Evolutionary conservation across 768 basidiomycete species (phyloP).

Genomic region (Tubosaeta sp.): DNA sequence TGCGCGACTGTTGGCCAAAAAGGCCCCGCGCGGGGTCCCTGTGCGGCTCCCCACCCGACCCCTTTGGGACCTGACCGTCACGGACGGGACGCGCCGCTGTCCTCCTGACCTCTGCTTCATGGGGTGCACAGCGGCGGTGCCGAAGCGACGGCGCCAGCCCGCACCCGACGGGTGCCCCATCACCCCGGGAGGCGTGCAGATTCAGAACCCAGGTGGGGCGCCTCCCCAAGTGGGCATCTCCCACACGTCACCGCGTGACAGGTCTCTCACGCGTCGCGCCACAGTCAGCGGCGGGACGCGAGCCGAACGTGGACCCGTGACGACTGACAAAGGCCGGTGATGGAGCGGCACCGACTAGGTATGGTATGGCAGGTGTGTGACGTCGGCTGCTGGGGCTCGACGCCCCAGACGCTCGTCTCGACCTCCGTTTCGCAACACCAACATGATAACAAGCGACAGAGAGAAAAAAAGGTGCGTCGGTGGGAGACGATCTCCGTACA

Average conservation of each 20-base stretch:
- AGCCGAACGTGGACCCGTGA: background rate
- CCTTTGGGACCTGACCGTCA: background rate
- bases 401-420: background rate
- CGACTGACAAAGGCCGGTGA: background rate
- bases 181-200: too few relatives aligned
- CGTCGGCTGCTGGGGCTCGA: background rate
- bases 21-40: background rate
- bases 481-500: background rate
- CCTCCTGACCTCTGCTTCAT: too few relatives aligned
- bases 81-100: background rate
- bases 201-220: too few relatives aligned
- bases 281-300: background rate
- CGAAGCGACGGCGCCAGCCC: background rate
- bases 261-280: background rate
- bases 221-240: too few relatives aligned
- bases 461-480: background rate
- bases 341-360: background rate
- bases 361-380: background rate
- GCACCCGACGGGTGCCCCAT: too few relatives aligned
- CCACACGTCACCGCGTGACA: background rate
- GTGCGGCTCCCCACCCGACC: background rate
- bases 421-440: background rate
- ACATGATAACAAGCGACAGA: background rate
- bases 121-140: background rate
- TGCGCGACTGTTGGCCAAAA: too few relatives aligned